Base-by-base conservation (phyloP, 305 asterid genomes). In the Caryopteris hybrid region DNA sequence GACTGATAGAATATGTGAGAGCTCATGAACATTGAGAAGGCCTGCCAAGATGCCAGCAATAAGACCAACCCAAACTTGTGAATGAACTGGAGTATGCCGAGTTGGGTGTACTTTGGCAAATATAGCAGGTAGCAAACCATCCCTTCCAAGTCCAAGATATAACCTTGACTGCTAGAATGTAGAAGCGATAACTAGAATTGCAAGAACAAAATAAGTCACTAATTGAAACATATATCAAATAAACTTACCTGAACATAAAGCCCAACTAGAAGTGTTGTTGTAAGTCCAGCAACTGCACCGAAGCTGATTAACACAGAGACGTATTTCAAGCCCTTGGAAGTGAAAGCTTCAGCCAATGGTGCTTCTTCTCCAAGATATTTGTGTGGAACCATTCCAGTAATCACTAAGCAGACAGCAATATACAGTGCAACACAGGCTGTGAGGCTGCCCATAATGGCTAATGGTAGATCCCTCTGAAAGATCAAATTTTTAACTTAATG, bases 351-450 rank as follows among this genome's bases (percentile, higher is more conserved):
- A 61, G 95, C 93, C 79, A 93, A 65, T 27, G 99, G 97, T 73
- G 99, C 97, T 79, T 88, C 97, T 71, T 85, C 96, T 48, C 99
- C 96, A 43, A 93, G 92, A 74, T 81, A 5, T 70, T 82, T 65
- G 84, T 85, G 90, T n/a, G 97, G 95, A 50, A 93, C 88, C 99
- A 93, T 93, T 77, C 99, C 99, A 64, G 97, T 90, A 70, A 93
- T 81, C 68, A 93, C 99, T 76, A 93, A 84, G 82, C 95, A 87
- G 74, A 93, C 96, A 29, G 84, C 88, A 57, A 93, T 78, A 68
- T 93, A 93, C 73, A 93, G 70, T 48, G 81, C 92, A 69, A 82
- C 38, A 70, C 99, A 93, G 57, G 80, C 73, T 18, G 85, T 72
- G 74, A 93, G 99, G 89, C 97, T 93, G 48, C 91, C 97, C 41